phyloP scores from a whole-genome alignment of 2,329 filamentous ascomycete genomes.

The Fusarium sp. region DNA sequence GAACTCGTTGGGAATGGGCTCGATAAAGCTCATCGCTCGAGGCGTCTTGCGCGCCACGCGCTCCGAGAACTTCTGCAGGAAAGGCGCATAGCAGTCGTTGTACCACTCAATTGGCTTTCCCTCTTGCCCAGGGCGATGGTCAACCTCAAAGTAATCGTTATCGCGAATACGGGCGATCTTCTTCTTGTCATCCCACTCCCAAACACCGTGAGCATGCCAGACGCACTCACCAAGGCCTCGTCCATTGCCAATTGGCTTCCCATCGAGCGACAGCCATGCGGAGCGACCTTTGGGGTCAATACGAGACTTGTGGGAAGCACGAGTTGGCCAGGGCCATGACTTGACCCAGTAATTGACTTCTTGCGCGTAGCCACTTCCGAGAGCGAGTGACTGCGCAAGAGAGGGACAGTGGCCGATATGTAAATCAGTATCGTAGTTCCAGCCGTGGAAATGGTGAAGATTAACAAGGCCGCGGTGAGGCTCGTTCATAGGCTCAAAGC shows the following conservation, averaged over 20 bases:
- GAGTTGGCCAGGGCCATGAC: conserved; percentile 56
- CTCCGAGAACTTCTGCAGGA: conserved; percentile 51
- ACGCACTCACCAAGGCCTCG: conserved; percentile 50
- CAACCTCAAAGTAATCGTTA: conserved; percentile 52
- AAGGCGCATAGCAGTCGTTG: conserved; percentile 56
- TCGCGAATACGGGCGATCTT: conserved; percentile 44
- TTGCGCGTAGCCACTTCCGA: conserved; percentile 54
- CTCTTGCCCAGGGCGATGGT: conserved; percentile 52
- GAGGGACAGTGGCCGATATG: conserved; percentile 56
- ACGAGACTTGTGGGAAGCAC: conserved; percentile 49
- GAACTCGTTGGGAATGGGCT: conserved; percentile 56
- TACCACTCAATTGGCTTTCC: conserved; percentile 55
- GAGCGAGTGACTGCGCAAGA: conserved; percentile 52
- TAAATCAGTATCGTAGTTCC: conserved; percentile 57
- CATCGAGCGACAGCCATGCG: conserved; percentile 47
- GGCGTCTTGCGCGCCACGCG: conserved; percentile 48
- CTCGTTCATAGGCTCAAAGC: conserved; percentile 57
- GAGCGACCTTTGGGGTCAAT: conserved; percentile 53
- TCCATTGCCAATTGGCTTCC: conserved; percentile 11
- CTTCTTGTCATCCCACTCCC: conserved; percentile 50
- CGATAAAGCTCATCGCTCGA: conserved; percentile 52
- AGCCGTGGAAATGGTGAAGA: conserved; percentile 52
- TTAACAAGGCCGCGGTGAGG: conserved; percentile 56
- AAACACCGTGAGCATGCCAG: conserved; percentile 55
- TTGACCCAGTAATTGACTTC: conserved; percentile 54